phyloP scores from a whole-genome alignment of 2,329 filamentous ascomycete genomes.

The Cercospora zeae-maydis region DNA sequence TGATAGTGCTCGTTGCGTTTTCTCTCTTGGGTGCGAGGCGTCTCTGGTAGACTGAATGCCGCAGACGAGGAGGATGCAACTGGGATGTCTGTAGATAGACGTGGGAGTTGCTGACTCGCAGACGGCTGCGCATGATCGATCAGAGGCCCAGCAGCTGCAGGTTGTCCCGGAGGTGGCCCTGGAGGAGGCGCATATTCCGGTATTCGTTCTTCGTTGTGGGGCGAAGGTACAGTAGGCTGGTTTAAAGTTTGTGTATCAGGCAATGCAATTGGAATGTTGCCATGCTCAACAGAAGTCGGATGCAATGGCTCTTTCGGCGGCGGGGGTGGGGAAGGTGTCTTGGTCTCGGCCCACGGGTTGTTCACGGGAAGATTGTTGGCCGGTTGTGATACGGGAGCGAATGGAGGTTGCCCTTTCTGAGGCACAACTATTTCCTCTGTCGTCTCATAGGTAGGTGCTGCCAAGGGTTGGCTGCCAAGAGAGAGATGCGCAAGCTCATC shows the following conservation, averaged over 20 bases:
- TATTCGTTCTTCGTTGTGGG: not conserved
- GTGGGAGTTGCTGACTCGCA: conserved; percentile 33
- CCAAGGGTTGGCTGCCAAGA: conserved; percentile 29
- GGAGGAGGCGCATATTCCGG: conserved; percentile 24
- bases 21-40: conserved; percentile 40
- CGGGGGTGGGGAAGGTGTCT: conserved; percentile 15
- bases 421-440: conserved; percentile 29
- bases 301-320: conserved; percentile 24
- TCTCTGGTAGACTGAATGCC: conserved; percentile 32
- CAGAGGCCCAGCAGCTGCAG: conserved; percentile 32
- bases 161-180: conserved; percentile 32
- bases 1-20: conserved; percentile 76
- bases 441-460: conserved; percentile 24
- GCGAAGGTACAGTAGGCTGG: conserved; percentile 14
- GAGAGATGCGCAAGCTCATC: conserved; percentile 41
- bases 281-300: conserved; percentile 2
- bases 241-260: not conserved
- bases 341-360: conserved; percentile 24
- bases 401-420: conserved; percentile 28
- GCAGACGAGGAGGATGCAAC: conserved; percentile 11
- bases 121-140: conserved; percentile 35
- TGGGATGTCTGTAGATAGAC: conserved; percentile 23
- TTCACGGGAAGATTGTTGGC: conserved; percentile 17
- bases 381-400: conserved; percentile 25
- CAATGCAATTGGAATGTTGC: conserved; percentile 8